Percentiles rank a stretch among this genome's conserved stretches.
Conservation (phyloP, 1,284 basidiomycete genomes). For the Fistulinella staudtii region DNA sequence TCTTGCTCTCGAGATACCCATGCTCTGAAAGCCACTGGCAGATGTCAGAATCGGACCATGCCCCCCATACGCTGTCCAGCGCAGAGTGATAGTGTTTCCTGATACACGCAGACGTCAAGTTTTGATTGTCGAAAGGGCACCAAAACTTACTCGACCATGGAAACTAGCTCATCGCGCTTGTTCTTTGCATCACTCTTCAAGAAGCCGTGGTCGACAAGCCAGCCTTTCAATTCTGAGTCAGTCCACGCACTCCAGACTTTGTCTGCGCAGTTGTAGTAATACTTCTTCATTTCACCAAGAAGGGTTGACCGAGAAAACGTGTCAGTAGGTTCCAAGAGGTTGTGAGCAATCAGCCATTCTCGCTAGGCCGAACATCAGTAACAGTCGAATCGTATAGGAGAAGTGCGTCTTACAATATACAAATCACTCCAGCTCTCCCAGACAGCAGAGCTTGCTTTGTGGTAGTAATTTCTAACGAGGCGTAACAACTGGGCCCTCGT, state of each 20-base stretch:
- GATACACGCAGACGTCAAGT: neutral
- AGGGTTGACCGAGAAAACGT: slow-evolving; percentile 56
- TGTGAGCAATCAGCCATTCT: slow-evolving; percentile 80
- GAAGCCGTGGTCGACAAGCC: slow-evolving; percentile 70
- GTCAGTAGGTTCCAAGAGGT: slow-evolving; percentile 32
- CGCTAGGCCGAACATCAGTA: slow-evolving; percentile 40
- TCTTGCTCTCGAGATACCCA: slow-evolving; percentile 51
- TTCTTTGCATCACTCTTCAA: slow-evolving; percentile 70
- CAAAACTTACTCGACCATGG: slow-evolving; percentile 56
- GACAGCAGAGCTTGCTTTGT: slow-evolving; percentile 54
- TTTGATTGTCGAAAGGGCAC: fast-evolving
- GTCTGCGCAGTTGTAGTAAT: slow-evolving; percentile 66
- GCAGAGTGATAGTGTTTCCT: slow-evolving; percentile 75
- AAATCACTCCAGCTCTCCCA: slow-evolving; percentile 86
- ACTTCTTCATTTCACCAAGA: slow-evolving; percentile 66
- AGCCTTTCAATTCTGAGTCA: slow-evolving; percentile 61
- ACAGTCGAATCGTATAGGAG: neutral
- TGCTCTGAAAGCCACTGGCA: slow-evolving; percentile 74
- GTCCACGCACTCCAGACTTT: slow-evolving; percentile 71
- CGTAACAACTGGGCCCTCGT: slow-evolving; percentile 65
- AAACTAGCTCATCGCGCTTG: slow-evolving; percentile 72
- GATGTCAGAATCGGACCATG: slow-evolving; percentile 81
- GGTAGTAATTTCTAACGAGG: slow-evolving; percentile 70
- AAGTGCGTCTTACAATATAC: slow-evolving; percentile 58
- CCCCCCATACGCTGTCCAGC: slow-evolving; percentile 62